Percentiles rank a stretch among this genome's conserved stretches.
These are phyloP conservation scores for Kwoniella newhampshirensis DNA, from an alignment of 768 basidiomycete species.

Conservation along the genomic window DNA sequence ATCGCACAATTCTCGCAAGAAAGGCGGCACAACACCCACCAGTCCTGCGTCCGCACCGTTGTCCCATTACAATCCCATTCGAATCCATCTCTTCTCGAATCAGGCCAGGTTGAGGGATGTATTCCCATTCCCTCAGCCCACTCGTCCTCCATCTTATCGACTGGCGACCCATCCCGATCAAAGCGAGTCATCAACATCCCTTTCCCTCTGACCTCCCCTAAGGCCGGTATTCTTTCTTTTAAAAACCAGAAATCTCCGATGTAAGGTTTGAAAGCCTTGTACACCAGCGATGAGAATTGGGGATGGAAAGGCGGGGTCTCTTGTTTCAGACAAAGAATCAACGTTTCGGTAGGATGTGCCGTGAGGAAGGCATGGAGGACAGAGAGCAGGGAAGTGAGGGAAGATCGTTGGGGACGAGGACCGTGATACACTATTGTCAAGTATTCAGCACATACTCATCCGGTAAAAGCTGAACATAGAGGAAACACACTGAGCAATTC, in stretches of 20 bases:
- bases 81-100: constrained; percentile 71
- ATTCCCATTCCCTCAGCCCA: constrained; percentile 66
- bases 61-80: constrained; percentile 62
- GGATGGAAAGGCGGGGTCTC: constrained; percentile 64
- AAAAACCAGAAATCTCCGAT: constrained; percentile 69
- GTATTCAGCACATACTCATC: no score
- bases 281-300: constrained; percentile 67
- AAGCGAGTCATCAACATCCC: constrained; percentile 84
- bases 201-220: constrained; percentile 84
- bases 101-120: constrained; percentile 83
- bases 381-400: constrained; percentile 67
- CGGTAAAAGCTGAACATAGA: not conserved
- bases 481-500: constrained; percentile 58
- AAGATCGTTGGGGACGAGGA: constrained; percentile 66
- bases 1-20: not conserved
- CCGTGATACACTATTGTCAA: constrained; percentile 75
- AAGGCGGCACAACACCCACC: constrained; percentile 57
- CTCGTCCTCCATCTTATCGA: constrained; percentile 37
- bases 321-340: constrained; percentile 86
- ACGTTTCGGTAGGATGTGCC: constrained; percentile 65
- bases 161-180: constrained; percentile 59
- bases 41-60: constrained; percentile 76
- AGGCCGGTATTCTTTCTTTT: constrained; percentile 71
- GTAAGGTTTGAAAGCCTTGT: constrained; percentile 60
- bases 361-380: constrained; percentile 67